Base-by-base conservation (phyloP, 345 rosid genomes). In the Syzygium oleosum region DNA sequence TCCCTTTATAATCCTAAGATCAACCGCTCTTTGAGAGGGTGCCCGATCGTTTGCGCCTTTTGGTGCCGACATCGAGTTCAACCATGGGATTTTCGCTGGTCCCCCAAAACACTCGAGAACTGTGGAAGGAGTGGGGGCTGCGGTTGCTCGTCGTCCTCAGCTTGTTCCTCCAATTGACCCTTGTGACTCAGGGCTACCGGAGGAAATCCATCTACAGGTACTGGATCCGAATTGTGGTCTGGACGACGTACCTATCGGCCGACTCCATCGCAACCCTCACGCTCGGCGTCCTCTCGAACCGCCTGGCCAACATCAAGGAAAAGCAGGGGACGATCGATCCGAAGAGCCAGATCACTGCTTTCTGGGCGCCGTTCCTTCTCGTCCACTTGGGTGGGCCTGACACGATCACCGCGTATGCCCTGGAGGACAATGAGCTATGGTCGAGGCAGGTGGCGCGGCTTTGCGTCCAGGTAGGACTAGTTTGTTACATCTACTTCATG, bases 391-490 rank as follows among this genome's bases (percentile, higher is more conserved):
- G 92, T 19, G 91, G 92, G 1, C 92, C 91, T 1, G 85, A 86
- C 34, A 88, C 85, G 2, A 88, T 91, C 19, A 90, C 92, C 4
- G 89, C 93, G 0, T 91, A 89, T 11, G 43, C 92, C 14, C 0
- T 89, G 52, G 91, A 89, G 61, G 93, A 90, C 89, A 92, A 92
- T 54, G 90, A 93, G 52, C 52, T 90, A 11, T 93, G 90, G 90
- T 23, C 84, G 25, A 87, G 93, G 54, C 89, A 90, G 55, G 56
- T 88, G 13, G 86, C 89, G 2, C 89, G 87, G 34, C 59, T 89
- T 16, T 38, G 41, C 9, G 86, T 87, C n/a, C 89, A 89, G 52
- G 49, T 86, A 0, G 90, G 87, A 7, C 85, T 88, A 3, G 92
- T 92, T 1, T 51, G 86, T 19, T 95, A 93, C 59, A 91, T 95